A percentile compares a stretch with the other conserved stretches of the same genome.
Conservation (phyloP, 108 stramenopile genomes). For the Skeletonema tropicum region DNA sequence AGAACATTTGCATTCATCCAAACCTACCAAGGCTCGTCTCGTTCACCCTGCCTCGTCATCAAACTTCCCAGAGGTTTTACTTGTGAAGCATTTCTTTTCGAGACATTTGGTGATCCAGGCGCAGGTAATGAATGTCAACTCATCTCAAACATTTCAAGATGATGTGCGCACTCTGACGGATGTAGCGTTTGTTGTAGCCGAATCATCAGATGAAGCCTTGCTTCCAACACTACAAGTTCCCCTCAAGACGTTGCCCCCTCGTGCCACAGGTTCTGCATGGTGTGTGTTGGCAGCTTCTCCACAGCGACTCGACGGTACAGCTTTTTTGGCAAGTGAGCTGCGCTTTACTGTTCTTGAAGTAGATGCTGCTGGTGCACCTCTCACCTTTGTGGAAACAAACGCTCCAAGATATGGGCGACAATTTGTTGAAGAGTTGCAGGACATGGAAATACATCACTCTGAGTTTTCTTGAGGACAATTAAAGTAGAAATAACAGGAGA, state of each 20-base stretch:
- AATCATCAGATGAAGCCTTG: conserved; percentile 91
- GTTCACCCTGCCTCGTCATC: conserved; percentile 60
- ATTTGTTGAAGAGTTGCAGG: conserved; percentile 87
- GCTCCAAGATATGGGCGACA: conserved; percentile 53
- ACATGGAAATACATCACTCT: conserved; percentile 76
- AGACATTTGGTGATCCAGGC: conserved; percentile 87
- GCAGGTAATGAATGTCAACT: conserved; percentile 64
- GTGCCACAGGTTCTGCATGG: conserved; percentile 78
- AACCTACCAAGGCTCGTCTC: conserved; percentile 76
- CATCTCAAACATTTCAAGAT: conserved; percentile 24
- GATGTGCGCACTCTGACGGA: conserved; percentile 69
- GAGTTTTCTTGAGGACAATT: conserved; percentile 53
- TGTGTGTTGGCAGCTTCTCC: conserved; percentile 79
- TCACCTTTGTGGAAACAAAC: conserved; percentile 48
- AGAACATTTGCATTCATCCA: conserved; percentile 75
- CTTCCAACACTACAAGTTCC: conserved; percentile 70
- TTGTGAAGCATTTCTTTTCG: conserved; percentile 86
- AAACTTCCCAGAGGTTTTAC: conserved; percentile 81
- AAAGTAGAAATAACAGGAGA: too few species aligned
- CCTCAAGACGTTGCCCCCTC: conserved; percentile 67
- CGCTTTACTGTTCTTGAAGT: conserved; percentile 78
- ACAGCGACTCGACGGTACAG: conserved; percentile 77
- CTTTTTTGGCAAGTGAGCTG: conserved; percentile 84
- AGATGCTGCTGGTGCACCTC: conserved; percentile 64
- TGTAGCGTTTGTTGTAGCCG: conserved; percentile 87